A percentile compares a stretch with the other conserved stretches of the same genome.
Evolutionary conservation across 352 stramenopile genomes (phyloP).

Genomic region (Phytophthora tentaculata): DNA sequence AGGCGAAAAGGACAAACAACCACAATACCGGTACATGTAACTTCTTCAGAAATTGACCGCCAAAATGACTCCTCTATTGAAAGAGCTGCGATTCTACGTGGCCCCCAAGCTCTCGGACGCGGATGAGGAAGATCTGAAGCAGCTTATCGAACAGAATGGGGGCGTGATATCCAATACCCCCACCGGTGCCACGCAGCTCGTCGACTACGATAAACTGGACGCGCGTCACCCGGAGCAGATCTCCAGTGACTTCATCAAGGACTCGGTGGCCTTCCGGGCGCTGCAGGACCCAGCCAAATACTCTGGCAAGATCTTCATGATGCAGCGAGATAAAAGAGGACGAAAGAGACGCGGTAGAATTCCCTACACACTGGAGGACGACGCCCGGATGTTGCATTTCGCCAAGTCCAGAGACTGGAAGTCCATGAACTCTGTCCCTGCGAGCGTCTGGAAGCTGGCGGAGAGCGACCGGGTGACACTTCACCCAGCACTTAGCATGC

Average conservation of each 20-base stretch:
- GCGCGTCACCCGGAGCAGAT: conserved; percentile 39
- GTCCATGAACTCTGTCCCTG: conserved; percentile 23
- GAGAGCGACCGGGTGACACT: conserved; percentile 35
- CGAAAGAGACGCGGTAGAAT: conserved; percentile 1
- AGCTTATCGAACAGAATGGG: conserved; percentile 43
- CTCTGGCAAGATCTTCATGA: conserved; percentile 31
- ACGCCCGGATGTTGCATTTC: conserved; percentile 61
- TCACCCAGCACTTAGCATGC: conserved; percentile 56
- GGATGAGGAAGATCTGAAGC: conserved; percentile 27
- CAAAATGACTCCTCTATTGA: conserved; percentile 36
- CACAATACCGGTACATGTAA: too few relatives aligned
- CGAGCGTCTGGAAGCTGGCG: conserved; percentile 27
- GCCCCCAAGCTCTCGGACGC: conserved; percentile 31
- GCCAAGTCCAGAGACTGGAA: conserved; percentile 32
- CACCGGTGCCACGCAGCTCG: conserved; percentile 42
- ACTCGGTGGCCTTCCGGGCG: conserved; percentile 44
- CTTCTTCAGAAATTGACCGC: conserved; percentile 8
- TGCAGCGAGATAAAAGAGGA: background rate
- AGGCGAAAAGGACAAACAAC: too few relatives aligned
- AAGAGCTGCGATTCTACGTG: conserved; percentile 48
- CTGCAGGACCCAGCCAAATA: conserved; percentile 47
- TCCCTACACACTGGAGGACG: conserved; percentile 48
- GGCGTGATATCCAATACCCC: conserved; percentile 32
- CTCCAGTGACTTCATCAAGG: conserved; percentile 52
- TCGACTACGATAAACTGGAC: conserved; percentile 41